A percentile compares a stretch with the other conserved stretches of the same genome.
Evolutionary conservation across 2,329 filamentous ascomycete genomes (phyloP).

Genomic region (Aureobasidium lini): DNA sequence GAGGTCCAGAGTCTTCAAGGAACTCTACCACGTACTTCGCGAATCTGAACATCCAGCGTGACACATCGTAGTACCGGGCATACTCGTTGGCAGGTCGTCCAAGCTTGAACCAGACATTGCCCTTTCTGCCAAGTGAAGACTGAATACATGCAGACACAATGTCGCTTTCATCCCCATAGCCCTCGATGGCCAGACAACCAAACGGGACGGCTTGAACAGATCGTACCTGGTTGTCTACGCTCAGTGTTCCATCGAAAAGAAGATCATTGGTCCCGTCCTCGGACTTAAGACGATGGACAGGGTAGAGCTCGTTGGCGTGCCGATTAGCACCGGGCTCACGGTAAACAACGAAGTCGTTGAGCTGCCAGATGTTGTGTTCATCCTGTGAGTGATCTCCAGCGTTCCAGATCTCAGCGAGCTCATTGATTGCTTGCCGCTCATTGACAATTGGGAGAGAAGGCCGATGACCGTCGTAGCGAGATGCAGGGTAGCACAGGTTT

Average conservation of each 20-base stretch:
- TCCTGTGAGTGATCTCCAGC: not conserved
- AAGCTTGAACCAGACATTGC: constrained; percentile 58
- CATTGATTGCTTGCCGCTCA: not conserved
- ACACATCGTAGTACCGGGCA: constrained; percentile 51
- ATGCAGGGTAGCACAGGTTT: not conserved
- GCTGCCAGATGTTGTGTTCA: constrained; percentile 5
- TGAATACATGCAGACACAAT: constrained; percentile 52
- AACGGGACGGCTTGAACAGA: constrained; percentile 55
- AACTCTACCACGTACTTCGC: constrained; percentile 68
- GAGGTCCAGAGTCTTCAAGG: constrained; percentile 30
- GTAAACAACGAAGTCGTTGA: constrained; percentile 2
- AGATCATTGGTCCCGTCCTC: constrained; percentile 33
- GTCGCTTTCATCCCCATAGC: constrained; percentile 50
- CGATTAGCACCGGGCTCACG: not conserved
- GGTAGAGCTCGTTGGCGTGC: constrained; percentile 45
- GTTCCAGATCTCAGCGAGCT: not conserved
- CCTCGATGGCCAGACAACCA: constrained; percentile 54
- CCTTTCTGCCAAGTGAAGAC: constrained; percentile 34
- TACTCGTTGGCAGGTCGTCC: constrained; percentile 53
- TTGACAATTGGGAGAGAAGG: not conserved
- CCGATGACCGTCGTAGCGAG: not conserved
- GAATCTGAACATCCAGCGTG: constrained; percentile 64
- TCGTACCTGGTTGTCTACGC: constrained; percentile 31
- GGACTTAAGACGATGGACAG: constrained; percentile 47
- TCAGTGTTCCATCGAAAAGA: constrained; percentile 56